These are phyloP conservation scores for Simmondsia chinensis DNA, from an alignment of 148 eudicot species.

Conservation along the genomic window DNA sequence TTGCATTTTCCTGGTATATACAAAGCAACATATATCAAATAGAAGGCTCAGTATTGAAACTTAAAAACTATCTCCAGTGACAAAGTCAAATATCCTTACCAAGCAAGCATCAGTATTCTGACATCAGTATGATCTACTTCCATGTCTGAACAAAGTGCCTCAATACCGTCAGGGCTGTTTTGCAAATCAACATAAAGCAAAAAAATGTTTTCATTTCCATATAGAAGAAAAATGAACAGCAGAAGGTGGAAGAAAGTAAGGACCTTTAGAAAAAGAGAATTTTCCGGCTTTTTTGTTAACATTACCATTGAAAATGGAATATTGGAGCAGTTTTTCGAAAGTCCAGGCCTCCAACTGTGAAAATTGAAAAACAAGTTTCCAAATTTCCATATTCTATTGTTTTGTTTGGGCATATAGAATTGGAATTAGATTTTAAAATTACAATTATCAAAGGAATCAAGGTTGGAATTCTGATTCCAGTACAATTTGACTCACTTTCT, in stretches of 20 bases:
- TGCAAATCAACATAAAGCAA: background rate
- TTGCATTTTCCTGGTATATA: slow-evolving; percentile 75
- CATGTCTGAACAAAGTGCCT: slow-evolving; percentile 72
- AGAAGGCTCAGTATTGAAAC: background rate
- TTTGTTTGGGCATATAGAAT: too few relatives aligned
- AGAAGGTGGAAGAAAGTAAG: background rate
- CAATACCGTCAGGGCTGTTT: slow-evolving; percentile 90
- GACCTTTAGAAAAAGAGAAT: too few relatives aligned
- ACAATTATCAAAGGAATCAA: too few relatives aligned
- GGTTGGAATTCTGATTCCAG: too few relatives aligned
- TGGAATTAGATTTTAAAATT: too few relatives aligned
- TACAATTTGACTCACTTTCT: too few relatives aligned
- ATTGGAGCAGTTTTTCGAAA: too few relatives aligned
- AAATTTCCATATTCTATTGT: too few relatives aligned
- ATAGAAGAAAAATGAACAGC: background rate
- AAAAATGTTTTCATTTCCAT: background rate
- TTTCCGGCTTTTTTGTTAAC: too few relatives aligned
- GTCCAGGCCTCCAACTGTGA: too few relatives aligned
- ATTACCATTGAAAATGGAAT: too few relatives aligned
- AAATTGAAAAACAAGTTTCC: too few relatives aligned
- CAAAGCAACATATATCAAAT: slow-evolving; percentile 1
- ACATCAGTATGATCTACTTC: slow-evolving; percentile 81
- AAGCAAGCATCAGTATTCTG: slow-evolving; percentile 90
- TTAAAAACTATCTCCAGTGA: background rate
- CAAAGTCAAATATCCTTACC: slow-evolving; percentile 29